These are phyloP conservation scores for Beauveria bassiana DNA, from an alignment of 2,329 filamentous ascomycete genomes.

Conservation along the genomic window DNA sequence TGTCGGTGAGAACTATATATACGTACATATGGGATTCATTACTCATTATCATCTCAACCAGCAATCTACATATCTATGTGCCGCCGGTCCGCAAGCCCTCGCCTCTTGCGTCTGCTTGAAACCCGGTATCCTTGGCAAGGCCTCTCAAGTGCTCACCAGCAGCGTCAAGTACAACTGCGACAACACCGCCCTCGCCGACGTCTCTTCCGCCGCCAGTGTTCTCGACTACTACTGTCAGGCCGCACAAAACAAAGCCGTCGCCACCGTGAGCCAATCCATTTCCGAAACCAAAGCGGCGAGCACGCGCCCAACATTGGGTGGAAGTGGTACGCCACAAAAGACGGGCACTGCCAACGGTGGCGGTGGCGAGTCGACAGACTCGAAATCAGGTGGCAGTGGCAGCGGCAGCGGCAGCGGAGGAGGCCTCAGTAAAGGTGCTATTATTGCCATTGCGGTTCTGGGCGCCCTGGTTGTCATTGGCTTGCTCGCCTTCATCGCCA, in stretches of 20 bases:
- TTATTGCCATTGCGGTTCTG: slow-evolving; percentile 8
- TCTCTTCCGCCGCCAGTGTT: slow-evolving; percentile 33
- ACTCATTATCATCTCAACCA: not conserved
- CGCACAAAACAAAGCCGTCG: slow-evolving; percentile 29
- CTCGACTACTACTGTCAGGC: slow-evolving; percentile 38
- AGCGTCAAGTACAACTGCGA: slow-evolving; percentile 31
- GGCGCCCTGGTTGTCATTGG: slow-evolving; percentile 1
- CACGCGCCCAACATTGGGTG: not conserved
- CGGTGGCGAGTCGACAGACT: not conserved
- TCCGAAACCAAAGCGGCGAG: slow-evolving; percentile 1
- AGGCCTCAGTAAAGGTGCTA: not conserved
- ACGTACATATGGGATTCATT: no score
- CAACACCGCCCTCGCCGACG: slow-evolving; percentile 29
- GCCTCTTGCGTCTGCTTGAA: slow-evolving; percentile 41
- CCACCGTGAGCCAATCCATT: slow-evolving; percentile 29
- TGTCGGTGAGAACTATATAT: not conserved
- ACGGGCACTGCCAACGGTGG: not conserved
- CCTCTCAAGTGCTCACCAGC: slow-evolving; percentile 31
- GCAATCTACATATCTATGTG: slow-evolving; percentile 24
- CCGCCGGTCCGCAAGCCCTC: slow-evolving; percentile 33
- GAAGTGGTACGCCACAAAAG: not conserved
- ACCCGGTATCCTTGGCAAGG: slow-evolving; percentile 28
- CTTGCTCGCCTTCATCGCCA: not conserved
- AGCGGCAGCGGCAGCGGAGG: not conserved
- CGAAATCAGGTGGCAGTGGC: not conserved